Base-by-base conservation (phyloP, 2,329 filamentous ascomycete genomes). In the Parafenestella ontariensis region DNA sequence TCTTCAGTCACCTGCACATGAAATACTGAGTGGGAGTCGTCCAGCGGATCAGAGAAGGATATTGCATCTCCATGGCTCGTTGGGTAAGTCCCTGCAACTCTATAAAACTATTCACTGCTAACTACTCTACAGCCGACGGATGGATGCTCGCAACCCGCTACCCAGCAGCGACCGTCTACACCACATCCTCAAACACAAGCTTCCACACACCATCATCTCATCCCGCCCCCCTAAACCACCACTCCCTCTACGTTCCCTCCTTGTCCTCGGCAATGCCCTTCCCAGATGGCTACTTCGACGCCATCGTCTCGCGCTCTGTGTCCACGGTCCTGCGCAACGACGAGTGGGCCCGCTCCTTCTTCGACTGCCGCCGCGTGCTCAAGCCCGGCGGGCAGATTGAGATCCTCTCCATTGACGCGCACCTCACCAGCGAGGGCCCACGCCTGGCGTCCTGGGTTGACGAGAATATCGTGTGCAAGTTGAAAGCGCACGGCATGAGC, bases 71-170 rank as follows among this genome's bases (percentile, higher is more conserved):
- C 58, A 69, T 43, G 66, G 65, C n/a, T 67, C 65, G 8, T 44
- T 68, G 51, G 62, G 62, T 65, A 51, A 13, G 60, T 55, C 24
- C 24, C 9, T 26, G 24, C 24, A 26, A 26, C 9, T 26, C 24
- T n/a, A n/a, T n/a, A n/a, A n/a, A n/a, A n/a, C n/a, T n/a, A n/a
- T n/a, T n/a, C n/a, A n/a, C n/a, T 54, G 42, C 57, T 58, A 37
- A 62, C 34, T 20, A 10, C 17, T 1, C 5, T 23, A 46, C 18
- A 64, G 66, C 66, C 28, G 66, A 69, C 39, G 66, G 66, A 31
- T 69, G 66, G 66, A 58, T 66, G 26, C 55, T 69, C 24, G 66
- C 66, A 46, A 63, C 60, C 20, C 60, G 61, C n/a, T 69, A 69
- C 40, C 64, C 65, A 28, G 50, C 60, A 8, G 56, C 55, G 7